phyloP scores from a whole-genome alignment of 257 asterid species.

The Solanum verrucosum region DNA sequence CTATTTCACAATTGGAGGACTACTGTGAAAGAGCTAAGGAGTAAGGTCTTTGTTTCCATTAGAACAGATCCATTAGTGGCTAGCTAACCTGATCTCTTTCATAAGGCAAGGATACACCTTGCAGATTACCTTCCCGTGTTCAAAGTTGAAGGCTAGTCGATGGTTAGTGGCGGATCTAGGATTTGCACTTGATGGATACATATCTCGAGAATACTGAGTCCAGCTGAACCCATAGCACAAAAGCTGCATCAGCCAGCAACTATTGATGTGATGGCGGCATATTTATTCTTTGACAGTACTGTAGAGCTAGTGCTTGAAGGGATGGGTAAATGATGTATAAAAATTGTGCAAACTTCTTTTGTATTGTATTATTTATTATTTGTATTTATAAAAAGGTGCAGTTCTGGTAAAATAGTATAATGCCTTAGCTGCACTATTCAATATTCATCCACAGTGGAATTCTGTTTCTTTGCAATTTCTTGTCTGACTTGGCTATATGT shows the following conservation, averaged over 20 bases:
- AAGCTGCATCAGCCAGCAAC: neutral
- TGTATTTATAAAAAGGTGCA: neutral
- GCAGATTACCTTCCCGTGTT: neutral
- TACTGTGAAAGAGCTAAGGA: neutral
- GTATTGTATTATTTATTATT: neutral
- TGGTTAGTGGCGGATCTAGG: neutral
- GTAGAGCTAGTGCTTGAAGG: neutral
- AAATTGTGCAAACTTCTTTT: neutral
- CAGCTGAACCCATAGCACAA: neutral
- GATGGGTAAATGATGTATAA: neutral
- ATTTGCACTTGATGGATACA: neutral
- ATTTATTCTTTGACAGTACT: neutral
- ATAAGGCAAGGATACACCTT: neutral
- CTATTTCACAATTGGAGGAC: neutral
- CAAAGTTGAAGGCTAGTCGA: neutral
- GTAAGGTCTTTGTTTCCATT: neutral
- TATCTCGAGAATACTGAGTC: neutral
- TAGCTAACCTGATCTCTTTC: neutral
- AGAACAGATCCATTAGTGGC: neutral
- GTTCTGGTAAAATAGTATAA: neutral
- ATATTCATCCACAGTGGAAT: neutral
- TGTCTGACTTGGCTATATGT: neutral
- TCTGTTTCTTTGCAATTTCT: neutral
- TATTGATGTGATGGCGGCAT: neutral
- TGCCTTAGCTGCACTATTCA: neutral